Evolutionary conservation across 1,284 basidiomycete genomes (phyloP).

Genomic region (Amylostereum areolatum): DNA sequence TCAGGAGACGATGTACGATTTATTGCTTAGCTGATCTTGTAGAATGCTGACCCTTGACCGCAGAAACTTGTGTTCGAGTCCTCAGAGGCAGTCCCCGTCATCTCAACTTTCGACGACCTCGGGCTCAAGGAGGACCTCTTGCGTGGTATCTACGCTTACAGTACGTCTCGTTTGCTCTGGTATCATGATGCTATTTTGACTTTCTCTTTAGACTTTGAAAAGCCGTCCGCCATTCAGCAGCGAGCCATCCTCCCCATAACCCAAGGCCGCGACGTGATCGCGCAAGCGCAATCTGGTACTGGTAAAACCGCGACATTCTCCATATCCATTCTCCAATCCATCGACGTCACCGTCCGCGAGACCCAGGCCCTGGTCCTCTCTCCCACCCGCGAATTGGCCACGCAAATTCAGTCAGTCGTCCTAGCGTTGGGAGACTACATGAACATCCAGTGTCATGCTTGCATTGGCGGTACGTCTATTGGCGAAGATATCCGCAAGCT

Average conservation of each 20-base stretch:
- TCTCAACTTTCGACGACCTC: constrained; percentile 88
- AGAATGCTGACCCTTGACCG: background rate
- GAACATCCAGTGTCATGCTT: constrained; percentile 99
- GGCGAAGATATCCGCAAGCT: constrained; percentile 98
- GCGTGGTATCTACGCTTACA: constrained; percentile 98
- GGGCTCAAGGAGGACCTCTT: constrained; percentile 93
- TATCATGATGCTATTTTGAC: constrained; percentile 6
- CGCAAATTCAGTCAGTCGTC: constrained; percentile 98
- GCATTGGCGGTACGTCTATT: constrained; percentile 96
- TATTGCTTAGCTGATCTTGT: background rate
- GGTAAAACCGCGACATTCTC: constrained; percentile 99
- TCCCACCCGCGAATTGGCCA: constrained; percentile 91
- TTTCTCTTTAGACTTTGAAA: constrained; percentile 76
- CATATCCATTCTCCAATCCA: constrained; percentile 90
- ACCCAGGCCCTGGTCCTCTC: constrained; percentile 96
- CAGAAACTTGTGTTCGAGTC: constrained; percentile 97
- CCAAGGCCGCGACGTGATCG: constrained; percentile 94
- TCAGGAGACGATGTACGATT: constrained; percentile 65
- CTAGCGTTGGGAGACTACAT: constrained; percentile 98
- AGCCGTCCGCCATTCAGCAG: constrained; percentile 98
- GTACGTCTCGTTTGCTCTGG: constrained; percentile 46
- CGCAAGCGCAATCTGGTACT: constrained; percentile 98
- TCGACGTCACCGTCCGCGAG: constrained; percentile 93
- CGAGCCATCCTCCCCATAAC: constrained; percentile 95
- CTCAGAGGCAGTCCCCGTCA: constrained; percentile 87